phyloP scores from a whole-genome alignment of 108 stramenopile species.

The Cyclotella distinguenda region DNA sequence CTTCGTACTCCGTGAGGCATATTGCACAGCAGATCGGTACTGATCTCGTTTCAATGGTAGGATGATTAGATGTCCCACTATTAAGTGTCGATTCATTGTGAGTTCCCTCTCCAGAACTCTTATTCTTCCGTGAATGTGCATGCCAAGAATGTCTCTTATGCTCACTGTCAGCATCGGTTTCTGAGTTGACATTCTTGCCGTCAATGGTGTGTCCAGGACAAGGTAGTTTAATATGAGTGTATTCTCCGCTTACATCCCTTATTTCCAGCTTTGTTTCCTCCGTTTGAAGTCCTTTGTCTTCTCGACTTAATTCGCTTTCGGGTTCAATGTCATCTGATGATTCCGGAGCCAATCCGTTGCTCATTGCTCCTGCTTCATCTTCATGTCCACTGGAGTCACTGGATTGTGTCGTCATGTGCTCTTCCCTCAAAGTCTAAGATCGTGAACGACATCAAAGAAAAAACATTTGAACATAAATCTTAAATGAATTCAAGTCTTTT shows the following conservation, averaged over 20 bases:
- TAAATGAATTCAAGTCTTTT: background rate
- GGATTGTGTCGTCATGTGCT: background rate
- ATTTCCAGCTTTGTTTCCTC: background rate
- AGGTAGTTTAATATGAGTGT: conserved; percentile 20
- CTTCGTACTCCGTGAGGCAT: conserved; percentile 50
- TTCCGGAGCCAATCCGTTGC: background rate
- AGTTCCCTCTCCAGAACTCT: too few species aligned
- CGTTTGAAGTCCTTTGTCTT: background rate
- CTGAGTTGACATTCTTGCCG: background rate
- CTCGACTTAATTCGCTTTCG: background rate
- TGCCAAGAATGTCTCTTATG: background rate
- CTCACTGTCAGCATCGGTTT: background rate
- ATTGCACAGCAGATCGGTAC: conserved; percentile 69
- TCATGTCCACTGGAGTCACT: background rate
- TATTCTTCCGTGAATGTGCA: background rate
- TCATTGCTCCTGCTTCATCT: background rate
- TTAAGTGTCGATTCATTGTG: background rate
- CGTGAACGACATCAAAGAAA: background rate
- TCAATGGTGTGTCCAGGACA: background rate
- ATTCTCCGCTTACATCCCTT: conserved; percentile 12
- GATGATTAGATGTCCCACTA: background rate
- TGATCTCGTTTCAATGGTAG: conserved; percentile 8
- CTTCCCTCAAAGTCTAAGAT: conserved; percentile 6
- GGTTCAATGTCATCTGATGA: background rate
- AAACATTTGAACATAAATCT: background rate